phyloP scores from a whole-genome alignment of 1,284 basidiomycete genomes.

The Marasmius fiardii region DNA sequence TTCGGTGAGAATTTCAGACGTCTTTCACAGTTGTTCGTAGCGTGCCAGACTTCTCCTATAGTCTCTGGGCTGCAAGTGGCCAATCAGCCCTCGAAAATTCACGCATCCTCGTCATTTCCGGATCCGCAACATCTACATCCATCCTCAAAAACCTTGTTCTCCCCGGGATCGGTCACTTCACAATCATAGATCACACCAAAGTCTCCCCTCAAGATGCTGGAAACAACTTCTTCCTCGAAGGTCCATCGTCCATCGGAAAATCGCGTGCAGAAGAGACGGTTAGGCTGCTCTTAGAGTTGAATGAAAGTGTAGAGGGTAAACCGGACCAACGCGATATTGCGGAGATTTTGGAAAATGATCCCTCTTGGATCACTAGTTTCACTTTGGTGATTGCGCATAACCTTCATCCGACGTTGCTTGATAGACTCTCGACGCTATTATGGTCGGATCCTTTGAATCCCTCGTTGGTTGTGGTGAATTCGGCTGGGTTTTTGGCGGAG shows the following conservation, averaged over 20 bases:
- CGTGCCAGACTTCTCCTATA: conserved; percentile 25
- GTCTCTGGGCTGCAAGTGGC: conserved; percentile 93
- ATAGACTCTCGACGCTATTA: conserved; percentile 59
- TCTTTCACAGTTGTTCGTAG: not conserved
- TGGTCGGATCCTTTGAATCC: conserved; percentile 62
- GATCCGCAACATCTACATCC: conserved; percentile 78
- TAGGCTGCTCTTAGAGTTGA: conserved; percentile 80
- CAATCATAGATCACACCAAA: conserved; percentile 69
- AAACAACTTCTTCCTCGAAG: conserved; percentile 95
- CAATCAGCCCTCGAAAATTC: conserved; percentile 90
- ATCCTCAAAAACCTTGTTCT: conserved; percentile 95
- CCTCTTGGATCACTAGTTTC: conserved; percentile 53
- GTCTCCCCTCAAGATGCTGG: conserved; percentile 80
- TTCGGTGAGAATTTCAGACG: conserved; percentile 58
- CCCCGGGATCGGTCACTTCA: conserved; percentile 91
- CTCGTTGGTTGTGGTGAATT: conserved; percentile 74
- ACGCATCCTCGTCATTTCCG: conserved; percentile 79
- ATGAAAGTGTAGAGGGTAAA: conserved; percentile 78
- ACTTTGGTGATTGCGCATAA: conserved; percentile 88
- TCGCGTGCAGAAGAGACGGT: conserved; percentile 80
- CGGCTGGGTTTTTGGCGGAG: conserved; percentile 86
- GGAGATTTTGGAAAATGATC: conserved; percentile 54
- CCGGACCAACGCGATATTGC: conserved; percentile 60
- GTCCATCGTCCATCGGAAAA: conserved; percentile 72
- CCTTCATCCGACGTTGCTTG: conserved; percentile 52